Conservation (phyloP, 1,139 yeast genomes). For the Protomyces gravidus region DNA sequence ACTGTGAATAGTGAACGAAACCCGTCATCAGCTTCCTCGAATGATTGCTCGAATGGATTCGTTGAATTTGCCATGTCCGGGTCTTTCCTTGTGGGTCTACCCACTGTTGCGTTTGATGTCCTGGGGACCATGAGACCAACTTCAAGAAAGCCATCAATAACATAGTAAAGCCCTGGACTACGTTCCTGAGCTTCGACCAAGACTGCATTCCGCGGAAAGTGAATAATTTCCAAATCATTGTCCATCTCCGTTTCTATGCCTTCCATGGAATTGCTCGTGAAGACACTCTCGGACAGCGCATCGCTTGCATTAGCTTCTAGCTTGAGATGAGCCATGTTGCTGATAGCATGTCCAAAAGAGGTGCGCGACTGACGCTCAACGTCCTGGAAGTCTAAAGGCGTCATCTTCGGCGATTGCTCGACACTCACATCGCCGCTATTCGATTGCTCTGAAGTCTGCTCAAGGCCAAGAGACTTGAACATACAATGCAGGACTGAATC, state of each 20-base stretch:
- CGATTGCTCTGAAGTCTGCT: constrained; percentile 34
- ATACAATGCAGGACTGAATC: constrained; percentile 71
- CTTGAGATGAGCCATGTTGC: constrained; percentile 25
- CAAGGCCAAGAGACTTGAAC: constrained; percentile 67
- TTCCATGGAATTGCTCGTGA: constrained; percentile 24
- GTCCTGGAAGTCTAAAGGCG: constrained; percentile 3
- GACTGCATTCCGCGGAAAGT: constrained; percentile 52
- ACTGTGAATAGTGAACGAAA: constrained; percentile 50
- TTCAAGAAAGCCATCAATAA: constrained; percentile 71
- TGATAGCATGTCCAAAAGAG: constrained; percentile 19
- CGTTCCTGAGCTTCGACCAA: constrained; percentile 62
- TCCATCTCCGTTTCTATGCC: constrained; percentile 62
- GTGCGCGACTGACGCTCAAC: constrained; percentile 2
- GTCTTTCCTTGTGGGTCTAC: constrained; percentile 4
- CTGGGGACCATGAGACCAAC: constrained; percentile 40
- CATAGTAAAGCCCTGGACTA: constrained; percentile 71
- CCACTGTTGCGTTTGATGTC: background rate
- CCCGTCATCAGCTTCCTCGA: constrained; percentile 33
- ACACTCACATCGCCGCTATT: constrained; percentile 11
- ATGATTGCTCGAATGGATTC: constrained; percentile 22
- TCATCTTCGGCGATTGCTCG: constrained; percentile 13
- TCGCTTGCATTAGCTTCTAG: constrained; percentile 24
- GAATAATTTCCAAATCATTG: constrained; percentile 55
- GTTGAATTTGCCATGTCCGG: background rate
- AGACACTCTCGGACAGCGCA: constrained; percentile 15